Evolutionary conservation across 768 basidiomycete genomes (phyloP), one percentile per base, ranked within the genome.

Genomic region (Butyriboletus loyo): DNA sequence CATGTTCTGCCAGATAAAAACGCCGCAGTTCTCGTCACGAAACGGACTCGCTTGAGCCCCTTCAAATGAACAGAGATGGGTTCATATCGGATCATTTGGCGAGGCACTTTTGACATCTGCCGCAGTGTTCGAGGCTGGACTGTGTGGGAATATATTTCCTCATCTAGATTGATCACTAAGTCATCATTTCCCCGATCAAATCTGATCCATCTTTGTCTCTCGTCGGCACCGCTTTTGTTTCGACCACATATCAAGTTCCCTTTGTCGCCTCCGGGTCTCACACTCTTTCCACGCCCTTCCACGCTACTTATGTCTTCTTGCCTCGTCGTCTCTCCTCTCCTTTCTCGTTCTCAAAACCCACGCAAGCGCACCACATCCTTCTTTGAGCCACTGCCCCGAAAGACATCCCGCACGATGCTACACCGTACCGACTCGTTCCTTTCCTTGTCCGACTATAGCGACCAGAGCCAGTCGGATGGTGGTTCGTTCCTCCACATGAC

Each of bases 381-480:
- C 72, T 56, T 72, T 17, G 73, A 77, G 15, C 76, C 80, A 2
- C 53, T 81, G 72, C 66, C 72, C 15, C 72, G 74, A 17, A 63
- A 63, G 58, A 63, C 59, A 50, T 59, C 68, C 52, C 53, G 66
- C 66, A 77, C 73, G 55, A 68, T 72, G 52, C 76, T 86, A 17
- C 76, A 75, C 45, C 78, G 85, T 27, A 78, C 82, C n/a, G 80
- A 79, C 53, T 80, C 84, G 2, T 77, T 75, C 60, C 61, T 82
- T 45, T 72, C 71, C 37, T 64, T 83, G 13, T 69, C 78, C 3
- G 73, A 76, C 56, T 64, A 42, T 34, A 58, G 54, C 47, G 63
- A 71, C 32, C 68, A 70, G 35, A 53, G 56, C 49, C 41, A 47
- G 46, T 34, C 19, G 4, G 58, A 55, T 17, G 19, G 59, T 46